phyloP scores from a whole-genome alignment of 2,329 filamentous ascomycete genomes.

The Dothidotthia symphoricarpi region DNA sequence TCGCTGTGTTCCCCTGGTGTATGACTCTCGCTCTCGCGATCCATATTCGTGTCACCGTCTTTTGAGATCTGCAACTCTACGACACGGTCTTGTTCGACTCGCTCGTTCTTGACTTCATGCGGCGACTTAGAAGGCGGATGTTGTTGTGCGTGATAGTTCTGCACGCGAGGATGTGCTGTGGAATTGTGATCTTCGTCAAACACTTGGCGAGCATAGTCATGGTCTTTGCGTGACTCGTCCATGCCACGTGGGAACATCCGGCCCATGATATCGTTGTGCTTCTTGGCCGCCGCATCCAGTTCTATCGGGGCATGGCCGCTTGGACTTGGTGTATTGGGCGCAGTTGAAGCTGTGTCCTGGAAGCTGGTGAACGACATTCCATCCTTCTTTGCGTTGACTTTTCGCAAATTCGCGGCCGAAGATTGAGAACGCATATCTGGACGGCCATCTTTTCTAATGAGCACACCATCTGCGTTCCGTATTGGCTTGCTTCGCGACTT shows the following conservation, averaged over 20 bases:
- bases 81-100: slow-evolving; percentile 12
- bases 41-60: slow-evolving; percentile 25
- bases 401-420: slow-evolving; percentile 52
- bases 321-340: slow-evolving; percentile 33
- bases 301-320: slow-evolving; percentile 11
- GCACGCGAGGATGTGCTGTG: slow-evolving; percentile 21
- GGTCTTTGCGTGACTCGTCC: slow-evolving; percentile 31
- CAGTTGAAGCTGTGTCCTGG: slow-evolving; percentile 12
- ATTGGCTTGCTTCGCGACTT: slow-evolving; percentile 52
- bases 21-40: slow-evolving; percentile 22
- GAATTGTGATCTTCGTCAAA: slow-evolving; percentile 33
- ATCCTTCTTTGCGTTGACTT: slow-evolving; percentile 53
- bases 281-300: slow-evolving; percentile 25
- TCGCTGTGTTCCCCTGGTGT: slow-evolving; percentile 20
- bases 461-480: slow-evolving; percentile 50
- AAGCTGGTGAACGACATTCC: slow-evolving; percentile 26
- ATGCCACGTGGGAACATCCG: slow-evolving; percentile 41
- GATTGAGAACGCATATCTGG: slow-evolving; percentile 55
- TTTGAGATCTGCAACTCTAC: slow-evolving; percentile 12
- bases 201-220: slow-evolving; percentile 35
- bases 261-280: slow-evolving; percentile 37
- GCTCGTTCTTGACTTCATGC: slow-evolving; percentile 26
- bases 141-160: slow-evolving; percentile 13
- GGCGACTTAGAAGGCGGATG: slow-evolving; percentile 3
- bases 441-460: slow-evolving; percentile 53